Evolutionary conservation across 805 yeast genomes (phyloP), one percentile per base, ranked within the genome.

Genomic region (Suhomyces tanzawaensis): DNA sequence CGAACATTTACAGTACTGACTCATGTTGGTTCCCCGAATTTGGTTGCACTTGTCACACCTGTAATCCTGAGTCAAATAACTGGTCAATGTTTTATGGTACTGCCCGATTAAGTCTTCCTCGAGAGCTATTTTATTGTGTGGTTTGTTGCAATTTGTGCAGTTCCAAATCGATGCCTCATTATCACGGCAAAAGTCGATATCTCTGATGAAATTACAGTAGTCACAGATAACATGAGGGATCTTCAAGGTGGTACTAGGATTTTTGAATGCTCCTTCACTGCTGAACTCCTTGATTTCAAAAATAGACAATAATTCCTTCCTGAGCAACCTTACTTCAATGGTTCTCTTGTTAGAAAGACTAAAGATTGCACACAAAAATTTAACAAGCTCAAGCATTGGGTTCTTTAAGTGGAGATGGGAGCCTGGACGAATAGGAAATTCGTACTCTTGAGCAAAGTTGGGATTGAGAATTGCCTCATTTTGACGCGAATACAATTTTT

Each of bases 281-380:
- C 87, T 81, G 62, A 93, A 93, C 55, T 93, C 99, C 42, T 83
- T 79, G 27, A 90, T 74, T 21, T 89, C 95, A 48, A 95, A 77
- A 4, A 85, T 59, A 2, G 74, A 71, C 25, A 93, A 69, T 44
- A 95, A 63, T 39, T 84, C 89, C 44, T 85, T 80, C 40, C 96
- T 72, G 39, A 93, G 59, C 43, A 82, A 60, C 45, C 96, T 70
- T 19, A 79, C 85, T 54, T 90, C 97, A 24, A 87, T 66, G 32
- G 71, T 74, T 35, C 90, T 66, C 33, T 75, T 74, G 31, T 69
- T 65, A 0, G 89, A 85, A 9, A 91, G 66, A 2, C 79, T 68
- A 58, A 85, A 76, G 1, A 89, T 79, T 4, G 88, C 88, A 51
- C 85, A 74, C 17, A 95, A 48, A 41, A 66, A 75, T 55, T 91